phyloP scores from a whole-genome alignment of 108 stramenopile genomes.

The Hondaea fermentalgiana region DNA sequence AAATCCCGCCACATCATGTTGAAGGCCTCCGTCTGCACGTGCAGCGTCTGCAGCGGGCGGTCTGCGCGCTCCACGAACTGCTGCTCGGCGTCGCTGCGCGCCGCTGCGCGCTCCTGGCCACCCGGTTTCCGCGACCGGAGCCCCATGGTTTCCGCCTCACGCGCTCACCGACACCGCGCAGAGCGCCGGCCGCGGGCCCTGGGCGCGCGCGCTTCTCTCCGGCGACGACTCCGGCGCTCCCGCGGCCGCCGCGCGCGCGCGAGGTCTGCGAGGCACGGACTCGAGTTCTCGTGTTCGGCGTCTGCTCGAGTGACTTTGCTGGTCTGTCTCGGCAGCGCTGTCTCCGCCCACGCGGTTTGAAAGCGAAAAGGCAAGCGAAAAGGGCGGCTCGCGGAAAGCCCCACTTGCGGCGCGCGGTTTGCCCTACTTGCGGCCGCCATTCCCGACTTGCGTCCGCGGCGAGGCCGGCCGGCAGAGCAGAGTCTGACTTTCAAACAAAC shows the following conservation, averaged over 20 bases:
- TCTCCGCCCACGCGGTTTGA: background rate
- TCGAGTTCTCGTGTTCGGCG: too few species aligned
- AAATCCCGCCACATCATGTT: background rate
- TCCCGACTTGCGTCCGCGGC: background rate
- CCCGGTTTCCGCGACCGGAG: background rate
- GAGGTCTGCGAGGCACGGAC: too few species aligned
- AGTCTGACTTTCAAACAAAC: too few species aligned
- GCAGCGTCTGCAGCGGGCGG: background rate
- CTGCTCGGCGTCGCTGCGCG: background rate
- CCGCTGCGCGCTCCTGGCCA: background rate
- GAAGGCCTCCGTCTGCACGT: constrained; percentile 1
- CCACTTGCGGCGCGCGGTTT: too few species aligned
- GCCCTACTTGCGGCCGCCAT: too few species aligned
- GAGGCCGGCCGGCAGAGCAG: background rate
- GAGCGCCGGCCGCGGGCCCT: background rate
- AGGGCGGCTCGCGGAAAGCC: too few species aligned
- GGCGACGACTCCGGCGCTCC: background rate
- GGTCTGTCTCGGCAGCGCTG: too few species aligned
- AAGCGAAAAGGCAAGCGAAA: too few species aligned
- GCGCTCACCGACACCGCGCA: background rate
- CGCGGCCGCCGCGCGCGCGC: too few species aligned
- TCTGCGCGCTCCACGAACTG: constrained; percentile 9
- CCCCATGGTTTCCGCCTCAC: background rate
- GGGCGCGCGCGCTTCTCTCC: background rate
- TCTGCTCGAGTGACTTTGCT: too few species aligned